A percentile compares a stretch with the other conserved stretches of the same genome.
These are phyloP conservation scores for Larix kaempferi DNA, from an alignment of 75 land plant genomes.

Conservation along the genomic window DNA sequence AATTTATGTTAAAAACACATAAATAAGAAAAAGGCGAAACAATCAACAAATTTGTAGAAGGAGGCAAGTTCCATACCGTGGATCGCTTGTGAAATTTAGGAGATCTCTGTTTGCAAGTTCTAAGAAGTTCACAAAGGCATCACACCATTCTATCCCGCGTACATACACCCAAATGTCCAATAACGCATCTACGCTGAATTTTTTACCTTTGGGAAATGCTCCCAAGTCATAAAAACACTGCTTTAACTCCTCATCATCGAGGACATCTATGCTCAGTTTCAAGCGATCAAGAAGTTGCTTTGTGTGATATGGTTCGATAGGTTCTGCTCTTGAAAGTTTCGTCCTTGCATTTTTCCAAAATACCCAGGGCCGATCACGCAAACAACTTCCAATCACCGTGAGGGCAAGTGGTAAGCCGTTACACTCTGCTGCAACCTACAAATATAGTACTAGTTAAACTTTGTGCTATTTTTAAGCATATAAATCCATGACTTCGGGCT, in stretches of 20 bases:
- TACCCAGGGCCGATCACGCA: constrained; percentile 24
- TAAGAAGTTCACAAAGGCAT: constrained; percentile 48
- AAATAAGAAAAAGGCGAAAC: no score
- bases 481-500: no score
- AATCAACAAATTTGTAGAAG: no score
- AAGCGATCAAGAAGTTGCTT: constrained; percentile 41
- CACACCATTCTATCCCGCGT: constrained; percentile 40
- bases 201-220: constrained; percentile 55
- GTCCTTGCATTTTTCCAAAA: constrained; percentile 43
- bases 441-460: background rate
- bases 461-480: background rate
- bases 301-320: constrained; percentile 51
- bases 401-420: constrained; percentile 58
- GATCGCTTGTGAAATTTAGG: constrained; percentile 38
- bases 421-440: constrained; percentile 41
- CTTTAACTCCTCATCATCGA: constrained; percentile 22
- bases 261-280: constrained; percentile 32
- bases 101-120: constrained; percentile 57
- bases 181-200: constrained; percentile 43
- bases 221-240: constrained; percentile 62
- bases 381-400: constrained; percentile 10
- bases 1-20: no score
- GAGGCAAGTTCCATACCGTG: background rate
- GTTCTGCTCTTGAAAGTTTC: constrained; percentile 32
- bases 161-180: constrained; percentile 54